These are phyloP conservation scores for Phytophthora cajani DNA, from an alignment of 352 stramenopile species.

Conservation along the genomic window DNA sequence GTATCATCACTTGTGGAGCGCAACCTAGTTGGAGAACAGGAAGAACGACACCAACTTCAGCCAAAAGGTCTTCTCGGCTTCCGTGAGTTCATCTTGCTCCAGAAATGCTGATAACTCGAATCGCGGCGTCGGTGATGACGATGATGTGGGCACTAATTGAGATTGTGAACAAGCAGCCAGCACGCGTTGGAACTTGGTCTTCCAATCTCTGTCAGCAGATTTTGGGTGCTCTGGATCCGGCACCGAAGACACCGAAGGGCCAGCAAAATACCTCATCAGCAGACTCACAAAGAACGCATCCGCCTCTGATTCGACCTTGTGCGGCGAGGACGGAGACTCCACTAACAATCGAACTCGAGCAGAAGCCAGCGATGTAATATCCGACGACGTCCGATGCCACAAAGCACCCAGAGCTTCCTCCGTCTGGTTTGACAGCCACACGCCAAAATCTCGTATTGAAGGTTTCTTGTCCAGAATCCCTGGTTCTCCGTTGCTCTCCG, in stretches of 20 bases:
- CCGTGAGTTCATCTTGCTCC: slow-evolving; percentile 37
- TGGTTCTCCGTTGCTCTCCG: neutral
- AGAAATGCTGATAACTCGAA: slow-evolving; percentile 48
- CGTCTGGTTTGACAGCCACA: slow-evolving; percentile 53
- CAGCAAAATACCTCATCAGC: slow-evolving; percentile 44
- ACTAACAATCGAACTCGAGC: slow-evolving; percentile 42
- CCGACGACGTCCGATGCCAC: slow-evolving; percentile 41
- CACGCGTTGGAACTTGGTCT: slow-evolving; percentile 39
- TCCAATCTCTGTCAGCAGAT: slow-evolving; percentile 41
- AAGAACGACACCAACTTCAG: slow-evolving; percentile 69
- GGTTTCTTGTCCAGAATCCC: slow-evolving; percentile 11
- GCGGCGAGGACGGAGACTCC: slow-evolving; percentile 8
- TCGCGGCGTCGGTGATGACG: slow-evolving; percentile 11
- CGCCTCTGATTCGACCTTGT: slow-evolving; percentile 5
- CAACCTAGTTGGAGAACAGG: slow-evolving; percentile 47
- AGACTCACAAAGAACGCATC: slow-evolving; percentile 36
- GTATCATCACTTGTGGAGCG: neutral
- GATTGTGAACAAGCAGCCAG: slow-evolving; percentile 32
- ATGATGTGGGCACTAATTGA: neutral
- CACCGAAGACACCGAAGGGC: slow-evolving; percentile 27
- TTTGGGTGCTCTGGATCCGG: slow-evolving; percentile 7
- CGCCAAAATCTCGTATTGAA: slow-evolving; percentile 36
- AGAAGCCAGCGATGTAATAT: slow-evolving; percentile 46
- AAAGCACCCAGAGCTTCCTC: slow-evolving; percentile 49
- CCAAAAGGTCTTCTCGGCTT: slow-evolving; percentile 59